Conservation (phyloP, 108 stramenopile species). For the Cyclotella kingstonii region DNA sequence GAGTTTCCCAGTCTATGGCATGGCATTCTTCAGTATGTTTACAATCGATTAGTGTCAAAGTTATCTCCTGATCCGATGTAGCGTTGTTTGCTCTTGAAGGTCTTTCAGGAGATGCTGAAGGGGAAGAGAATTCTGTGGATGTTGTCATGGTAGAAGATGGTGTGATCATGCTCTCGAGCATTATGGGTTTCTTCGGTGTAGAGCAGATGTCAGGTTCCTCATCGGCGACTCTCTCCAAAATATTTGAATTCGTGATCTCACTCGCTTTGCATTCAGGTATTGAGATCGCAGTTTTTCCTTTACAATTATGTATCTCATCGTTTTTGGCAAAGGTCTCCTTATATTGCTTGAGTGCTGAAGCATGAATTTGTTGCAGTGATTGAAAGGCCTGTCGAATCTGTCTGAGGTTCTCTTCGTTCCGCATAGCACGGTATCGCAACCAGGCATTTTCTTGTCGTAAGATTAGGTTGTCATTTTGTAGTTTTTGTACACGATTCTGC, state of each 20-base stretch:
- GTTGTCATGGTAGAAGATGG: constrained; percentile 18
- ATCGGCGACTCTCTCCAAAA: not conserved
- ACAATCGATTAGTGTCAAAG: not conserved
- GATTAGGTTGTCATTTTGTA: constrained; percentile 11
- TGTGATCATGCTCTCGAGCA: not conserved
- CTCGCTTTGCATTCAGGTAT: too few relatives aligned
- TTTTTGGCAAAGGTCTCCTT: constrained; percentile 7
- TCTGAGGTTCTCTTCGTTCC: constrained; percentile 1
- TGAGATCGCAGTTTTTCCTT: too few relatives aligned
- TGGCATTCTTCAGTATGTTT: not conserved
- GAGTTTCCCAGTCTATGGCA: constrained; percentile 7
- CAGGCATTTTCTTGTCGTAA: constrained; percentile 21
- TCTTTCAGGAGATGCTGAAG: not conserved
- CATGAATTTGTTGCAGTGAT: constrained; percentile 6
- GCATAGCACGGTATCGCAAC: constrained; percentile 13
- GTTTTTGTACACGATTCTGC: not conserved
- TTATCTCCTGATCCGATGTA: not conserved
- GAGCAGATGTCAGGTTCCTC: not conserved
- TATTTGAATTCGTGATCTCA: too few relatives aligned
- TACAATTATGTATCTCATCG: constrained; percentile 6
- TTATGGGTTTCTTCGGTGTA: not conserved
- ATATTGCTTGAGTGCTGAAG: constrained; percentile 10
- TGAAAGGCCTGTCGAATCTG: constrained; percentile 18
- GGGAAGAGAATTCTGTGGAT: constrained; percentile 3
- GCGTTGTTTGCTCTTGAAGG: not conserved